Conservation (phyloP, 768 basidiomycete genomes). For the Boletus rubroflammeus region DNA sequence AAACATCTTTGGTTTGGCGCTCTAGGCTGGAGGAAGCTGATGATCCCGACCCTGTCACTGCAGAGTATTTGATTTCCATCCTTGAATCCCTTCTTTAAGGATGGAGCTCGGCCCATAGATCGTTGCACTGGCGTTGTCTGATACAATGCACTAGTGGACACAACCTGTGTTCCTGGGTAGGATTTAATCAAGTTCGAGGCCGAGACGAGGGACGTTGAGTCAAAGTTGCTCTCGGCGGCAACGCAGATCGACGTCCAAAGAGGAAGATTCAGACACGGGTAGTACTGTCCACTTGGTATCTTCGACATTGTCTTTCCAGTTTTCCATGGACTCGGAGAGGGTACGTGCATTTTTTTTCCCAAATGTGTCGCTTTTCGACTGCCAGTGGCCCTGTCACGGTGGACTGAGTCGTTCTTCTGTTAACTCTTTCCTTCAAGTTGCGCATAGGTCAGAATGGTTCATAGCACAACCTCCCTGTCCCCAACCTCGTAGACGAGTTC, state of each 20-base stretch:
- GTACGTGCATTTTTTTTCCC: no score
- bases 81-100: background rate
- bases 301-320: slow-evolving; percentile 11
- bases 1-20: background rate
- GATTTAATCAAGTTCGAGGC: no score
- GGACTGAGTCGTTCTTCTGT: background rate
- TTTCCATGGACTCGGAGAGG: background rate
- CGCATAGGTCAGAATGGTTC: background rate
- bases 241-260: background rate
- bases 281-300: slow-evolving; percentile 16
- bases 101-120: no score
- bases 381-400: no score
- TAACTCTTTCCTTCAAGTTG: slow-evolving; percentile 18
- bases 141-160: no score
- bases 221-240: no score
- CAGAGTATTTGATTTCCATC: background rate
- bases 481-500: no score
- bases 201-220: no score
- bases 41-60: slow-evolving; percentile 5
- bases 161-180: no score
- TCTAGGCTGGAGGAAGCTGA: slow-evolving; percentile 4
- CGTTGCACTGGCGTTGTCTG: no score
- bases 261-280: slow-evolving; percentile 16
- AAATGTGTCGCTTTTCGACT: background rate
- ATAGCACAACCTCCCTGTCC: background rate